These are phyloP conservation scores for Xylaria scruposa DNA, from an alignment of 495 filamentous ascomycete species.

Conservation along the genomic window DNA sequence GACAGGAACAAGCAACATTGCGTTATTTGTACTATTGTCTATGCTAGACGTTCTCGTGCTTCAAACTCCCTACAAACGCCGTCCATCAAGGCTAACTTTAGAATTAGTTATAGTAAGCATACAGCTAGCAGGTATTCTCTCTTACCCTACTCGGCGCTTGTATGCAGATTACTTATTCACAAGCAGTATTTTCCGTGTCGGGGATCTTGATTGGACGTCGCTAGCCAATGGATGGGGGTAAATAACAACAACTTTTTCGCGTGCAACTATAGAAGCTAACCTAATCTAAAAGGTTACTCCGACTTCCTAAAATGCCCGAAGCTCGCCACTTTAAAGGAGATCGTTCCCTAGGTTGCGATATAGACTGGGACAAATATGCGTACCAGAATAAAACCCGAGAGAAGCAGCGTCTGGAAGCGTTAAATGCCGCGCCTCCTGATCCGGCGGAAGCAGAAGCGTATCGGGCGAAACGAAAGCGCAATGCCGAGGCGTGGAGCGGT, in stretches of 20 bases:
- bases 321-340: conserved; percentile 72
- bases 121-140: conserved; percentile 67
- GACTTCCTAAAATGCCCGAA: conserved; percentile 95
- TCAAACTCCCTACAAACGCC: not conserved
- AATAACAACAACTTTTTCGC: not conserved
- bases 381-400: conserved; percentile 85
- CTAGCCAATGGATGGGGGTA: conserved; percentile 75
- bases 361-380: conserved; percentile 63
- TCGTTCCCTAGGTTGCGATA: conserved; percentile 62
- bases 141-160: too few species aligned
- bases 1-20: not conserved
- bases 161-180: not conserved
- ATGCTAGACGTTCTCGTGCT: not conserved
- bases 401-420: conserved; percentile 64
- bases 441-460: conserved; percentile 66
- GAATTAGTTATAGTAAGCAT: conserved; percentile 79
- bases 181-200: conserved; percentile 76
- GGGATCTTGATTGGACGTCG: conserved; percentile 83
- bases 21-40: not conserved
- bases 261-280: conserved; percentile 40
- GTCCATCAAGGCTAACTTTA: conserved; percentile 11
- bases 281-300: conserved; percentile 59
- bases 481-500: conserved; percentile 79
- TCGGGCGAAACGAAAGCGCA: conserved; percentile 56
- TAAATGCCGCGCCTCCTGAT: conserved; percentile 40